Conservation (phyloP, 371 early-diverging fungal genomes). For the Mortierella sp. region DNA sequence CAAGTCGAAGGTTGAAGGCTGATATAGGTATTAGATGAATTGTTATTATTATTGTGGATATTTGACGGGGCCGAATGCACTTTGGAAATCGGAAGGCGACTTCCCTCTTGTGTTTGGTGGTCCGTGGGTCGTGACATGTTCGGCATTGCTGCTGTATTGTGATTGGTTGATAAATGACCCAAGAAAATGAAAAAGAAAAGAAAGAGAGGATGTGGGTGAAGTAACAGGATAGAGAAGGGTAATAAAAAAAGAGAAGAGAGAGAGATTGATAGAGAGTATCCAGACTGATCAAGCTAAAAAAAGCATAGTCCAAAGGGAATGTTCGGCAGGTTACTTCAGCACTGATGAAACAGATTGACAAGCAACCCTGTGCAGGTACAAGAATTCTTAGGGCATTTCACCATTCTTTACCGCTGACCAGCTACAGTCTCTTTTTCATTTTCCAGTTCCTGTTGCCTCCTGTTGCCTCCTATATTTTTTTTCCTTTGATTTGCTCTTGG, state of each 20-base stretch:
- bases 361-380: too few relatives aligned
- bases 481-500: too few relatives aligned
- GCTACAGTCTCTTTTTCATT: too few relatives aligned
- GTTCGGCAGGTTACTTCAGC: neutral
- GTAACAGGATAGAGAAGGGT: neutral
- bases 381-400: too few relatives aligned
- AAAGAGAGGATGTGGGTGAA: neutral
- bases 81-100: neutral
- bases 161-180: too few relatives aligned
- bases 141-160: too few relatives aligned
- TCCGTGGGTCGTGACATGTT: constrained; percentile 5
- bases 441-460: neutral
- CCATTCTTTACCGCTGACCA: too few relatives aligned
- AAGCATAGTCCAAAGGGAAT: neutral
- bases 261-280: neutral
- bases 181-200: neutral
- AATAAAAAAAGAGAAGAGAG: neutral
- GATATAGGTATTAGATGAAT: too few relatives aligned
- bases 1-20: neutral
- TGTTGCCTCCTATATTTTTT: neutral
- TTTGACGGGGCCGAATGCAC: neutral
- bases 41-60: neutral
- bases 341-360: neutral
- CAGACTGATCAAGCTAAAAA: neutral
- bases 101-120: neutral